Base-by-base conservation (phyloP, 2,329 filamentous ascomycete species). In the Lasiodiplodia gonubiensis region DNA sequence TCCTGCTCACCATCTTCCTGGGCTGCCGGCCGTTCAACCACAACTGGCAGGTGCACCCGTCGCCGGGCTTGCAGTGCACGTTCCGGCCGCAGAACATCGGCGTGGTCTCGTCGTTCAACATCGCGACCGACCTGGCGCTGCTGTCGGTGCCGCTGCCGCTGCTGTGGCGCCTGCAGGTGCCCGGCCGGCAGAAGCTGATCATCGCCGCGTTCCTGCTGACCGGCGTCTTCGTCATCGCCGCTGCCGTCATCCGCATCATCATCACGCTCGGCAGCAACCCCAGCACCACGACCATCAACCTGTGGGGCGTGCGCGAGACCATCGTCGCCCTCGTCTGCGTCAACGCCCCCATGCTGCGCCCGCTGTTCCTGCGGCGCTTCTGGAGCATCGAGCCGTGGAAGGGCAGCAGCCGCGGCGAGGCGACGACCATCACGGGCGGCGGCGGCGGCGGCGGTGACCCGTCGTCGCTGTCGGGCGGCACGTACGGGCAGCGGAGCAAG, bases 271-370 rank as follows among this genome's bases (percentile, higher is more conserved):
- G 71, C n/a, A 67, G 70, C 8, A 69, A 68, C n/a, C 76, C 75
- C 0, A 74, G 71, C 2, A 75, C 74, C 0, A 69, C 75, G 8
- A 77, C 72, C 54, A 77, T 79, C 48, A 79, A 80, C 46, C 65
- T 72, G 11, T 80, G 78, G 78, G 78, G 77, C 12, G 72, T 77
- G 1, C 71, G 78, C 48, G 78, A 80, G 67, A 78, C 76, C 1
- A 71, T 76, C 23, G 74, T 78, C 12, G 77, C 74, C 6, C 74
- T 79, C 11, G 67, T 78, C 10, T 74, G 76, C 2, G 76, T 79
- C 49, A 79, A 79, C 57, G 70, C 74, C 0, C 77, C 77, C 6
- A 76, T 79, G 30, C 68, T 80, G 3, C 70, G 73, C 4, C 77
- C 77, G 0, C 59, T 79, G 27, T 71, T 75, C 64, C 71, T 64